These are phyloP conservation scores for Suhomyces panamericanus DNA, from an alignment of 1,139 yeast genomes.

Conservation along the genomic window DNA sequence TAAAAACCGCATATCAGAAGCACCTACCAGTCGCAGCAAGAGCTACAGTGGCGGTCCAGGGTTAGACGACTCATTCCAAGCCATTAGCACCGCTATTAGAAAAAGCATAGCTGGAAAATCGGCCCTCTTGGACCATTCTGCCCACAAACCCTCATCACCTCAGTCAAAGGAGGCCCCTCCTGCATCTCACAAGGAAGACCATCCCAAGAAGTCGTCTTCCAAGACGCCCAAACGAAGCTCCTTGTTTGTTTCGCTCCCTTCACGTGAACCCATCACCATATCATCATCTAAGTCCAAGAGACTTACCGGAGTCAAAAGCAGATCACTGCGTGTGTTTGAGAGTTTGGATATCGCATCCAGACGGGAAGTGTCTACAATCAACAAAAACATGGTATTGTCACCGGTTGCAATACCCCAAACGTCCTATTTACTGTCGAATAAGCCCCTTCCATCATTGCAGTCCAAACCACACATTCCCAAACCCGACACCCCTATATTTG, in stretches of 20 bases:
- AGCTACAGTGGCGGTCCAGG: slow-evolving; percentile 7
- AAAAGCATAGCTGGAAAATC: slow-evolving; percentile 41
- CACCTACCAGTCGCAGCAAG: not conserved
- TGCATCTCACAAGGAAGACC: not conserved
- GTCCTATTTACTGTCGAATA: not conserved
- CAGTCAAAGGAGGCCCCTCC: not conserved
- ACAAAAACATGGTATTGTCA: slow-evolving; percentile 15
- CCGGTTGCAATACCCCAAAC: slow-evolving; percentile 17
- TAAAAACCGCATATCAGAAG: slow-evolving; percentile 4
- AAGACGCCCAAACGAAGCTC: slow-evolving; percentile 38
- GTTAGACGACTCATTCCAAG: slow-evolving; percentile 30
- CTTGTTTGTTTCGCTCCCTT: slow-evolving; percentile 41
- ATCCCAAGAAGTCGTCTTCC: slow-evolving; percentile 2
- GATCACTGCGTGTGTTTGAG: slow-evolving; percentile 22
- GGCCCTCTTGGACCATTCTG: not conserved
- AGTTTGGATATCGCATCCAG: slow-evolving; percentile 20
- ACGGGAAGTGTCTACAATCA: slow-evolving; percentile 10
- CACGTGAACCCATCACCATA: slow-evolving; percentile 39
- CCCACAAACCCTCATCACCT: not conserved
- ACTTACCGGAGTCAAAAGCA: slow-evolving; percentile 8
- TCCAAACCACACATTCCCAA: not conserved
- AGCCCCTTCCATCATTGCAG: not conserved
- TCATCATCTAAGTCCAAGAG: slow-evolving; percentile 10
- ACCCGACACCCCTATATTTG: slow-evolving; percentile 2
- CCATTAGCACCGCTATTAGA: slow-evolving; percentile 40